Base-by-base conservation (phyloP, 2,329 filamentous ascomycete genomes). In the Clarireedia paspali region DNA sequence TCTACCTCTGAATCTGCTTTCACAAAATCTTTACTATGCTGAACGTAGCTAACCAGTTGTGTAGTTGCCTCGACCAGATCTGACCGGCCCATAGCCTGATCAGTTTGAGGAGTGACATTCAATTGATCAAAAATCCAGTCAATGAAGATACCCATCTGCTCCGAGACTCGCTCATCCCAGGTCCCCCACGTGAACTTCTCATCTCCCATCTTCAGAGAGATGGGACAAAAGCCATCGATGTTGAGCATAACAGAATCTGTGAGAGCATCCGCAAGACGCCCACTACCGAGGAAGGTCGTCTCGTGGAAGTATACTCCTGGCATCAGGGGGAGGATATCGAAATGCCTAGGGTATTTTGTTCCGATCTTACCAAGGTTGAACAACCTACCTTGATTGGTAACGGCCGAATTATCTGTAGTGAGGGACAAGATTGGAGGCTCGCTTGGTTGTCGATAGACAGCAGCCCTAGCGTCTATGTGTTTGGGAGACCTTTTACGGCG, bases 321-420 rank as follows among this genome's bases (percentile, higher is more conserved):
- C 40, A 79, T 76, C 30, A 86, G 69, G 17, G 82, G 82, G 53
- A 84, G 83, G 4, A 81, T 68, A 47, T 85, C 81, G 59, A 87
- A 87, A 63, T 86, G 77, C 36, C 79, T 75, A 0, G 81, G 79
- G 64, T 85, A 86, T 24, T 76, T 74, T 1, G 79, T 81, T 1
- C 83, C 83, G 64, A 81, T 84, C 0, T 81, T 79, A 0, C 78
- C 81, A 6, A 87, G 70, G 1, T 82, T 81, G 10, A 66, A 62
- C n/a, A 85, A 65, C 59, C 75, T 79, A 45, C 49, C 59, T n/a
- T 61, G 59, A 49, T 61, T 57, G 3, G 63, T 55, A 57, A 58
- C 30, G 30, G 30, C 10, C 12, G 30, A 12, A 12, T 34, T 34
- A 34, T 34, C 30, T 34, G 9, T 34, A 12, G 30, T 12, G 30